Conservation (phyloP, 495 filamentous ascomycete genomes). For the Penicillium steckii region DNA sequence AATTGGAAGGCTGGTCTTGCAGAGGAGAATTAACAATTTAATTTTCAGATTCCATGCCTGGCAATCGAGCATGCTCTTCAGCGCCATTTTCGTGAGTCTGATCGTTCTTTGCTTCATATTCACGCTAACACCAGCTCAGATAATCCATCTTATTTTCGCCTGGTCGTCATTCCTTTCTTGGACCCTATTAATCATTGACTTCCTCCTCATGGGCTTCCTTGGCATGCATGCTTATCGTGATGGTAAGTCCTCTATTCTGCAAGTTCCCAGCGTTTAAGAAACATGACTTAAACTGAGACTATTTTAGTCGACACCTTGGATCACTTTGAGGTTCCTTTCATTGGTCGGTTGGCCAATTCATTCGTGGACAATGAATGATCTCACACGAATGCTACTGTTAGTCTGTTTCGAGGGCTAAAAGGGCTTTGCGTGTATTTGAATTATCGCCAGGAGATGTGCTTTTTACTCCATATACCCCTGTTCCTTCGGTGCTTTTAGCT, state of each 20-base stretch:
- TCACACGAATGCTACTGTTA: neutral
- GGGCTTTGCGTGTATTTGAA: constrained; percentile 12
- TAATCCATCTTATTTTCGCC: constrained; percentile 78
- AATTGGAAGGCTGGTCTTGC: too few relatives aligned
- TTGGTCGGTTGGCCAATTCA: constrained; percentile 73
- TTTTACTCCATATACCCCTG: constrained; percentile 23
- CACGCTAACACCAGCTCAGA: constrained; percentile 34
- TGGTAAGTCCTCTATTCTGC: constrained; percentile 45
- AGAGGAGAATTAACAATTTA: neutral
- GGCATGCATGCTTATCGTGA: constrained; percentile 79
- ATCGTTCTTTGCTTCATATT: neutral
- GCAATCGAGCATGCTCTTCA: constrained; percentile 88
- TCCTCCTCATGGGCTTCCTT: constrained; percentile 75
- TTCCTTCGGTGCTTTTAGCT: constrained; percentile 6
- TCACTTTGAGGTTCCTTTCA: constrained; percentile 87
- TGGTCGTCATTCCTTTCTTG: constrained; percentile 84
- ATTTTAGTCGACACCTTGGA: constrained; percentile 79
- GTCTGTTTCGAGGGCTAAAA: neutral
- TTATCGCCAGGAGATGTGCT: constrained; percentile 4
- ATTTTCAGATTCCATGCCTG: constrained; percentile 83
- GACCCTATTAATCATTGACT: constrained; percentile 73
- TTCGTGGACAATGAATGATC: constrained; percentile 87
- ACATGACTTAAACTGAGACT: neutral
- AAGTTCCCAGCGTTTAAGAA: neutral
- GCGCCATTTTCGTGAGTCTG: constrained; percentile 69